A percentile compares a stretch with the other conserved stretches of the same genome.
These are phyloP conservation scores for Leptomonas pyrrhocoris DNA, from an alignment of 208 protist species.

Conservation along the genomic window DNA sequence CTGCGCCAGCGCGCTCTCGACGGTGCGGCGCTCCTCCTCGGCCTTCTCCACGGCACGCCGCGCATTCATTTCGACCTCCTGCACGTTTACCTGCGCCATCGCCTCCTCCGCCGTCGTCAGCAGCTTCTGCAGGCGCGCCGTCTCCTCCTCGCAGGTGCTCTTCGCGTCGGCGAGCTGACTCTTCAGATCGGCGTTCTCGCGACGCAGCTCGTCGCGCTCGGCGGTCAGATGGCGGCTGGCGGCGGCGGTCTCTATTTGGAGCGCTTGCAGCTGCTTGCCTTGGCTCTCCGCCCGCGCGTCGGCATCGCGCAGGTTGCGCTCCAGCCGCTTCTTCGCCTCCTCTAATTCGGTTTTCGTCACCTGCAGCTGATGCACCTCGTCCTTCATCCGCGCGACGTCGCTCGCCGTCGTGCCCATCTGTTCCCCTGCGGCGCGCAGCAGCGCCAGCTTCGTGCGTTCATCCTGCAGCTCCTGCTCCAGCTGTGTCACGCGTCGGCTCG, in stretches of 20 bases:
- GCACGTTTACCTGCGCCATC: slow-evolving; percentile 26
- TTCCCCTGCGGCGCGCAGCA: slow-evolving; percentile 19
- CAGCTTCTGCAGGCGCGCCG: slow-evolving; percentile 40
- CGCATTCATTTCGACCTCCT: slow-evolving; percentile 35
- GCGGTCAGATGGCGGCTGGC: slow-evolving; percentile 30
- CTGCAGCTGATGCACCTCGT: slow-evolving; percentile 60
- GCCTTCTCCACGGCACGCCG: slow-evolving; percentile 42
- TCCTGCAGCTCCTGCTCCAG: slow-evolving; percentile 61
- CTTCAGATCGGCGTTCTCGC: slow-evolving; percentile 43
- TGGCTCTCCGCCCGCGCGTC: slow-evolving; percentile 51
- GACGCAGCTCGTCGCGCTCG: slow-evolving; percentile 59
- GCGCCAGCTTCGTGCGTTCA: slow-evolving; percentile 40
- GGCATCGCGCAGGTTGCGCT: slow-evolving; percentile 50
- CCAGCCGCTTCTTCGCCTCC: slow-evolving; percentile 47
- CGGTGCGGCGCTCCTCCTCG: slow-evolving; percentile 40
- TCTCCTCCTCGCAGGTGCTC: slow-evolving; percentile 54
- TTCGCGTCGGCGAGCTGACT: slow-evolving; percentile 29
- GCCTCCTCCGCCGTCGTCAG: slow-evolving; percentile 40
- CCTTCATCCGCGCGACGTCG: slow-evolving; percentile 48
- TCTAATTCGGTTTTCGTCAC: slow-evolving; percentile 44
- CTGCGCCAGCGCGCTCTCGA: slow-evolving; percentile 47
- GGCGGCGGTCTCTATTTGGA: slow-evolving; percentile 48
- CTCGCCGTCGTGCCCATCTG: slow-evolving; percentile 6
- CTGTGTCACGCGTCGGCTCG: slow-evolving; percentile 45
- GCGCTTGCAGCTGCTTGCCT: slow-evolving; percentile 44